Conservation (phyloP, 2,329 filamentous ascomycete genomes). For the Endoconidiophora polonica region DNA sequence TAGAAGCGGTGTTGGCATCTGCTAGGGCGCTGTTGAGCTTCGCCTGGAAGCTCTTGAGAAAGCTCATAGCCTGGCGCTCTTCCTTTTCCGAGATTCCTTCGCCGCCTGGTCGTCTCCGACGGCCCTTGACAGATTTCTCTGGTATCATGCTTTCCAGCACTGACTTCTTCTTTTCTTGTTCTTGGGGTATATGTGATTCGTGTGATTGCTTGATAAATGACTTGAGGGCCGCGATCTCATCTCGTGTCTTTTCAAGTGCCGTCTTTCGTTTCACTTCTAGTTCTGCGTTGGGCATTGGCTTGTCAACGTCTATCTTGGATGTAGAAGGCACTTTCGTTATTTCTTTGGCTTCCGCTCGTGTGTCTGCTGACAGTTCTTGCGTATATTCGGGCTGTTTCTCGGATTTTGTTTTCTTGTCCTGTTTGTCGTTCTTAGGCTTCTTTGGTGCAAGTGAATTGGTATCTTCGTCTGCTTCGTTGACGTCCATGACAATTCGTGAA, state of each 20-base stretch:
- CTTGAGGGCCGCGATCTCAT: slow-evolving; percentile 65
- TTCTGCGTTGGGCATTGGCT: slow-evolving; percentile 9
- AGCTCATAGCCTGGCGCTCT: slow-evolving; percentile 17
- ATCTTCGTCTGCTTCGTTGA: slow-evolving; percentile 20
- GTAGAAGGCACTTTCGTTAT: neutral
- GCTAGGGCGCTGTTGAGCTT: slow-evolving; percentile 1
- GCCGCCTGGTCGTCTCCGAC: slow-evolving; percentile 43
- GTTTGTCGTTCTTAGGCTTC: slow-evolving; percentile 1
- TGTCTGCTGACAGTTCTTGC: neutral
- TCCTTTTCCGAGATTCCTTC: slow-evolving; percentile 29
- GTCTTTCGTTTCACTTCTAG: slow-evolving; percentile 17
- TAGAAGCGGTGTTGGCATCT: neutral
- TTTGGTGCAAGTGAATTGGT: slow-evolving; percentile 11
- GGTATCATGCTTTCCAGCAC: slow-evolving; percentile 61
- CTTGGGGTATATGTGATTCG: slow-evolving; percentile 23
- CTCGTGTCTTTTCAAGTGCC: slow-evolving; percentile 53
- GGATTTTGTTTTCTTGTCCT: neutral
- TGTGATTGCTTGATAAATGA: slow-evolving; percentile 58
- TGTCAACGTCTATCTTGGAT: slow-evolving; percentile 3
- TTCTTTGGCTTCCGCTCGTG: neutral
- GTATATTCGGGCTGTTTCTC: neutral
- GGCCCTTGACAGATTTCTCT: slow-evolving; percentile 48
- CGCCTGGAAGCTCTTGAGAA: slow-evolving; percentile 7
- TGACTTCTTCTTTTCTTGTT: slow-evolving; percentile 45
- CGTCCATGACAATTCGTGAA: slow-evolving; percentile 51